Percentiles rank a stretch among this genome's conserved stretches.
phyloP scores from a whole-genome alignment of 106 monocot species.

The Agapanthus africanus region DNA sequence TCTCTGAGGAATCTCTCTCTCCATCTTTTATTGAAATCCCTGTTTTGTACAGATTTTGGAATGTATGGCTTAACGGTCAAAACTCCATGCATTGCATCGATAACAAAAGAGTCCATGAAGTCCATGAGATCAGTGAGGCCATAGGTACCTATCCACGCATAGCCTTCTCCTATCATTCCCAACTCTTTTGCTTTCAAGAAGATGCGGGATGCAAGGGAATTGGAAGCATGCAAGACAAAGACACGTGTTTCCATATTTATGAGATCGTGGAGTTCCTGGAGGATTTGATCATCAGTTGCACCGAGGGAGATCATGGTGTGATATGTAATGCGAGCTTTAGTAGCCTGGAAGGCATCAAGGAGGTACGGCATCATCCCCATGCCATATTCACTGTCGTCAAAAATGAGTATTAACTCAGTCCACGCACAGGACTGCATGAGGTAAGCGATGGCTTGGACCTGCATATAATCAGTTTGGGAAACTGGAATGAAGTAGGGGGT shows the following conservation, averaged over 20 bases:
- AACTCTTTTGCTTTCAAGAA: slow-evolving; percentile 10
- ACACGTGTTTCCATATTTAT: slow-evolving; percentile 45
- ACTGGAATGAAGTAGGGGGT: slow-evolving; percentile 51
- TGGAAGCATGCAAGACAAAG: slow-evolving; percentile 52
- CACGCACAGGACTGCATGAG: slow-evolving; percentile 45
- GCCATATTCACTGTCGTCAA: slow-evolving; percentile 43
- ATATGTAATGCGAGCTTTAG: slow-evolving; percentile 33
- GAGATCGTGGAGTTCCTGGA: slow-evolving; percentile 23
- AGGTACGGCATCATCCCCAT: slow-evolving; percentile 41
- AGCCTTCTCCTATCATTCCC: no score
- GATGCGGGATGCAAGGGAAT: slow-evolving; percentile 14
- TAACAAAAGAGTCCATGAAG: neutral
- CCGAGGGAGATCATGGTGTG: slow-evolving; percentile 20
- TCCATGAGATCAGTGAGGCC: no score
- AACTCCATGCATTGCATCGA: neutral
- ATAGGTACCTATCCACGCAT: no score
- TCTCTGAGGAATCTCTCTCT: neutral
- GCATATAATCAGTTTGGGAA: slow-evolving; percentile 37
- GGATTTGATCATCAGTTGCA: slow-evolving; percentile 30
- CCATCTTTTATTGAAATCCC: neutral
- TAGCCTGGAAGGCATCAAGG: slow-evolving; percentile 33
- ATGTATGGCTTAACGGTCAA: neutral
- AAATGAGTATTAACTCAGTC: slow-evolving; percentile 50
- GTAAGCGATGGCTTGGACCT: slow-evolving; percentile 47
- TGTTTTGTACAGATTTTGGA: no score